phyloP scores from a whole-genome alignment of 176 grass and related monocot genomes.

The Musa itinerans region DNA sequence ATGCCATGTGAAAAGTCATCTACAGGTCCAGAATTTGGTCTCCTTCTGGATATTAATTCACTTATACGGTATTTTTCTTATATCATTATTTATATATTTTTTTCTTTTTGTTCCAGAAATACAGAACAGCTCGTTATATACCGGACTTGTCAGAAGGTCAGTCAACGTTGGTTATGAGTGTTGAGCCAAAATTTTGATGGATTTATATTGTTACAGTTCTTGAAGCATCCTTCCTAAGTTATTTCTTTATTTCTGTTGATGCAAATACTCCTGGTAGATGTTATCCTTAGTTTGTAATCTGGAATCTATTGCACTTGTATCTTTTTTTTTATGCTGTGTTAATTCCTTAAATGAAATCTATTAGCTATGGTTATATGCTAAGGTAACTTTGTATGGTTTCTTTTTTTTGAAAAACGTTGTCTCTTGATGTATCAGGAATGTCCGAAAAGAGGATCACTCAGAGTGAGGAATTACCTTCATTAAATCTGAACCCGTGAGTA shows the following conservation, averaged over 20 bases:
- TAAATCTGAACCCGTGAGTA: conserved; percentile 67
- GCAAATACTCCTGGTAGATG: not conserved
- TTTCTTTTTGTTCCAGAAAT: conserved; percentile 61
- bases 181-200: not conserved
- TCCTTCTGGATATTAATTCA: conserved; percentile 19
- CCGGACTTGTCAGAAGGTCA: conserved; percentile 75
- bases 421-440: conserved; percentile 30
- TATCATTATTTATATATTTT: conserved; percentile 19
- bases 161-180: not conserved
- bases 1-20: conserved; percentile 97
- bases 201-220: conserved; percentile 14
- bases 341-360: not conserved
- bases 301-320: not conserved
- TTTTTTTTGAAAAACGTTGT: not conserved
- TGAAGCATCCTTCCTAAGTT: conserved; percentile 4
- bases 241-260: conserved; percentile 1
- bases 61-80: not conserved
- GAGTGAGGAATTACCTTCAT: conserved; percentile 39
- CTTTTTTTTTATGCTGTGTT: not conserved
- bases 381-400: not conserved
- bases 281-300: not conserved
- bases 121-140: conserved; percentile 66
- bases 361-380: not conserved
- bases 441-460: conserved; percentile 35
- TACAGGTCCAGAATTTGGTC: conserved; percentile 52